Base-by-base conservation (phyloP, 2,329 filamentous ascomycete species). In the Talaromyces funiculosus region DNA sequence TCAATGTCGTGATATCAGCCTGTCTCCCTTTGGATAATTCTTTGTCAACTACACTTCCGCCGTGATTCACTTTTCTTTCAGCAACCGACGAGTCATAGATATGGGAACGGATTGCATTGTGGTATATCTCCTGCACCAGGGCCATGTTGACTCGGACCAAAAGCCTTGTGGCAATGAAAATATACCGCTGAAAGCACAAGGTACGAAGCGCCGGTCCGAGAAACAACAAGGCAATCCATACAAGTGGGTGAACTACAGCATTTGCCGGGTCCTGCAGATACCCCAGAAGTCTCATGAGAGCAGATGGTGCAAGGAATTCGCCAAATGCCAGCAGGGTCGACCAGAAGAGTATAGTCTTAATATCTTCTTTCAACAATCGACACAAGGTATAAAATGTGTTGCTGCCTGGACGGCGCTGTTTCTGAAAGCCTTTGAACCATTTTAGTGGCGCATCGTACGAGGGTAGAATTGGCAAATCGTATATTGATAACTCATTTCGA, bases 91-190 rank as follows among this genome's bases (percentile, higher is more conserved):
- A 75, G 56, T 84, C 81, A n/a, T 84, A 80, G 53, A 84, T 80
- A 43, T 84, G 72, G 1, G 82, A 84, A 8, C 73, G 74, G 65
- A 85, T 76, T 2, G 83, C 82, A 47, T 78, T 80, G 63, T 80
- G 78, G 64, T 86, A 85, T 9, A 85, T 75, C 67, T 85, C 83
- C 64, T 85, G 82, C 0, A 82, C 84, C 61, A 86, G 74, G 29
- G 80, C 82, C 29, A 82, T 78, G 65, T 83, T 84, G 59, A 84
- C 71, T 26, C 83, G 80, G 37, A 85, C 81, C 35, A 84, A 71
- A 45, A 85, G 70, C n/a, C 82, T 76, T 2, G 83, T 85, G 6
- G 81, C 82, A 1, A 74, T 81, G 65, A 85, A 85, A 35, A 85
- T 76, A 67, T 85, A 85, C 64, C 82, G 81, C 67, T 86, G 82